Base-by-base conservation (phyloP, 805 yeast genomes). In the Candida vartiovaarae region DNA sequence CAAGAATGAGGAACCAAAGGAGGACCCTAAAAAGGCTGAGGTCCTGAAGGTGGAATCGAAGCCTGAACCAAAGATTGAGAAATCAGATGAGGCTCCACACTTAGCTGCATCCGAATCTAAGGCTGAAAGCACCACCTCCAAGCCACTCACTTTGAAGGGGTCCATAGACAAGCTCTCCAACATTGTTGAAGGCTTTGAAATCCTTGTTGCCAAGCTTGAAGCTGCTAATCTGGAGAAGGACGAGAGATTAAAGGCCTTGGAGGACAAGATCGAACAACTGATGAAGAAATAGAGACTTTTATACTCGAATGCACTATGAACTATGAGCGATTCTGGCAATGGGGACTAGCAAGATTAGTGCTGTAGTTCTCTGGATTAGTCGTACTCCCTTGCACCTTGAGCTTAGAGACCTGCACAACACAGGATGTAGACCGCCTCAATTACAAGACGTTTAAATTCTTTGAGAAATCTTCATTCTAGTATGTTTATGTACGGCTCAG, bases 151-250 rank as follows among this genome's bases (percentile, higher is more conserved):
- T 1, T 68, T 85, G 47, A 82, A 82, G 55, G 82, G 77, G 8
- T 78, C 88, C 1, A 81, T 84, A 30, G 91, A 82, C 50, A 81
- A 75, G 49, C 67, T 85, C 43, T 77, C 84, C 5, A 46, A 65
- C 3, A 62, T 85, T 31, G 88, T 82, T 23, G 65, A 67, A 3
- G 66, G 71, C 28, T 68, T 85, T 38, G 89, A 84, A 58, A 43
- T 64, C 0, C 76, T 80, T 36, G 74, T 85, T 37, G 55, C 67
- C 8, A 70, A 63, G 43, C 67, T 85, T 45, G 66, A 72, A 7
- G 66, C 69, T 15, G 68, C 81, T 4, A 81, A 77, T 43, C 50
- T 71, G n/a, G 82, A 76, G 31, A 84, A 83, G 57, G 91, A 84
- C 56, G 79, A 68, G 35, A 77, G 77, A 57, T 63, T 85, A 43